phyloP scores from a whole-genome alignment of 164 flowering plant species.

The Dillenia suffruticosa region DNA sequence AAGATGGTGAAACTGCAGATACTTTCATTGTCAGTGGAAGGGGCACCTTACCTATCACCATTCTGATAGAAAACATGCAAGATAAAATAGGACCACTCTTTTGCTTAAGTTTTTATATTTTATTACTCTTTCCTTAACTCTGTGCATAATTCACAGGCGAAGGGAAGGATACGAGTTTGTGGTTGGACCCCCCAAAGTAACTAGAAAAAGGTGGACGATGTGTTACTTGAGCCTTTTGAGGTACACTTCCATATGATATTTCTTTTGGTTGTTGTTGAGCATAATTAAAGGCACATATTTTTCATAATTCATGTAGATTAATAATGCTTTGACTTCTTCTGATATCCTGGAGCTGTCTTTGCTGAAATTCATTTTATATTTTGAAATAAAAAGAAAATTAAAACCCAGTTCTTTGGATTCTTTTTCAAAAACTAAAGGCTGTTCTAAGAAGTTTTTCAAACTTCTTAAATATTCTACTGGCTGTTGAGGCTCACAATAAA shows the following conservation, averaged over 20 bases:
- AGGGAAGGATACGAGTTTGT: slow-evolving; percentile 82
- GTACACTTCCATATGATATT: slow-evolving; percentile 26
- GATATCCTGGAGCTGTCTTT: too few relatives aligned
- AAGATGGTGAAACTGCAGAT: slow-evolving; percentile 98
- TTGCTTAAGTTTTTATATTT: slow-evolving; percentile 5
- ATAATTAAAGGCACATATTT: background rate
- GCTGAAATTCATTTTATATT: too few relatives aligned
- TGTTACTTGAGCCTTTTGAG: slow-evolving; percentile 36
- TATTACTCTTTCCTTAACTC: slow-evolving; percentile 8
- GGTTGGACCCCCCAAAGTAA: slow-evolving; percentile 99
- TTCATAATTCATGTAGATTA: too few relatives aligned
- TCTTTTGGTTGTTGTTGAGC: slow-evolving; percentile 2
- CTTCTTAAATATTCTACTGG: too few relatives aligned
- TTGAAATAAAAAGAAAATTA: too few relatives aligned
- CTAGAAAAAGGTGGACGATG: slow-evolving; percentile 40
- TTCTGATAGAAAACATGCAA: slow-evolving; percentile 96
- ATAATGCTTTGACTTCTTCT: too few relatives aligned
- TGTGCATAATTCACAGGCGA: slow-evolving; percentile 53
- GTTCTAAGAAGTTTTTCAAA: too few relatives aligned
- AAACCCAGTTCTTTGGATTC: too few relatives aligned
- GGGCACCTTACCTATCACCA: slow-evolving; percentile 94
- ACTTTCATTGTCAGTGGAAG: slow-evolving; percentile 97
- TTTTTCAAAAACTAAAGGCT: too few relatives aligned
- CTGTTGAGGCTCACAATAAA: too few relatives aligned
- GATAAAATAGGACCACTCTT: slow-evolving; percentile 10